These are phyloP conservation scores for Chrysoporthe austroafricana DNA, from an alignment of 2,329 filamentous ascomycete genomes.

Conservation along the genomic window DNA sequence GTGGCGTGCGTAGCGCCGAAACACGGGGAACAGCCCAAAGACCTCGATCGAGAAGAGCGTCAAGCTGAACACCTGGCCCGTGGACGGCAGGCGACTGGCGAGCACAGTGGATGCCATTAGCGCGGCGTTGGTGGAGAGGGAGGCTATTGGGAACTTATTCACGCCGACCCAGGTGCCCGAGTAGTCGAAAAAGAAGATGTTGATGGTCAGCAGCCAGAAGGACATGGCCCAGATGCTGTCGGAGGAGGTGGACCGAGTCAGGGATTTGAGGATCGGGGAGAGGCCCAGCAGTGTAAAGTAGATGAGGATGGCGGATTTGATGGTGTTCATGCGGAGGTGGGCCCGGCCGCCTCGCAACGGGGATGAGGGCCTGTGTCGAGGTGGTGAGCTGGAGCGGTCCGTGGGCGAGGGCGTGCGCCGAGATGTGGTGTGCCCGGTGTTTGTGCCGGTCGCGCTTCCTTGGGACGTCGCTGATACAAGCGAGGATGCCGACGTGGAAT, in stretches of 20 bases:
- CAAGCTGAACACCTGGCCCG: constrained; percentile 91
- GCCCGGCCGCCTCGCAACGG: constrained; percentile 45
- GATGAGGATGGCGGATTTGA: constrained; percentile 91
- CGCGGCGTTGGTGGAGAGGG: constrained; percentile 89
- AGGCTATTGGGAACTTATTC: constrained; percentile 66
- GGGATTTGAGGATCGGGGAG: constrained; percentile 92
- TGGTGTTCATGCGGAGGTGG: constrained; percentile 69
- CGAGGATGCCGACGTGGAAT: constrained; percentile 60
- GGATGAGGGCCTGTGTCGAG: constrained; percentile 38
- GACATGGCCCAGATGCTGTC: constrained; percentile 99
- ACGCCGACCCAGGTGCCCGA: constrained; percentile 65
- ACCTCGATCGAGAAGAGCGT: constrained; percentile 97
- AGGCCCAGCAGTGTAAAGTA: constrained; percentile 91
- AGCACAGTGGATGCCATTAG: constrained; percentile 96
- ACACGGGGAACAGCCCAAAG: constrained; percentile 97
- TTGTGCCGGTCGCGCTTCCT: constrained; percentile 32
- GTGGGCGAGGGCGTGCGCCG: constrained; percentile 36
- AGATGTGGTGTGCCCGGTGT: constrained; percentile 33
- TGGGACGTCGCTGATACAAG: constrained; percentile 50
- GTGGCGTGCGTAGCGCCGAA: constrained; percentile 83
- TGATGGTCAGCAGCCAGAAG: constrained; percentile 89
- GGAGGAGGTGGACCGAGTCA: constrained; percentile 89
- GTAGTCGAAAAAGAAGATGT: constrained; percentile 98
- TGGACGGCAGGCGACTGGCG: constrained; percentile 84
- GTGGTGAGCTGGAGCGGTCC: constrained; percentile 39